A percentile compares a stretch with the other conserved stretches of the same genome.
phyloP scores from a whole-genome alignment of 345 rosid genomes.

The Gossypium raimondii region DNA sequence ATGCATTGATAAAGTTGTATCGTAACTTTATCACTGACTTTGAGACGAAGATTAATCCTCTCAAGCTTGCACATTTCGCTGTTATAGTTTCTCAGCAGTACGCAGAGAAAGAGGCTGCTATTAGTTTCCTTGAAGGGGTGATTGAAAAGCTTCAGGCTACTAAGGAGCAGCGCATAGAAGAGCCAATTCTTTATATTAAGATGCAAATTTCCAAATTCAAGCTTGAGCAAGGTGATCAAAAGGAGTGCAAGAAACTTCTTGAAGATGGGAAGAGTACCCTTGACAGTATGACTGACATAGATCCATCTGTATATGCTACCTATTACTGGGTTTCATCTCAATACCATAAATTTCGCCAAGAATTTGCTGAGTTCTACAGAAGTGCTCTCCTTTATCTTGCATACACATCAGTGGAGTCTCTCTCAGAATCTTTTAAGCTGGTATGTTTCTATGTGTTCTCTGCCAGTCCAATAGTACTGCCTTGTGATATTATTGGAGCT shows the following conservation, averaged over 20 bases:
- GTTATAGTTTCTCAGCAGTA: constrained; percentile 88
- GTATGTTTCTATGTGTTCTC: constrained; percentile 30
- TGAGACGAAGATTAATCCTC: constrained; percentile 96
- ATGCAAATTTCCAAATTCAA: constrained; percentile 82
- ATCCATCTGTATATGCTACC: constrained; percentile 89
- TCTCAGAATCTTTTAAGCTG: constrained; percentile 94
- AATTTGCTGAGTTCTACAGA: constrained; percentile 88
- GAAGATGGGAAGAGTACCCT: constrained; percentile 85
- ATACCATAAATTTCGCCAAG: constrained; percentile 72
- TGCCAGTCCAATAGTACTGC: background rate
- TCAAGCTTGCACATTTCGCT: constrained; percentile 96
- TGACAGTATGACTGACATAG: constrained; percentile 96
- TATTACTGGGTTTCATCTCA: constrained; percentile 95
- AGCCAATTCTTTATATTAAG: constrained; percentile 83
- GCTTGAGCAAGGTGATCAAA: constrained; percentile 86
- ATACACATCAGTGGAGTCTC: constrained; percentile 85
- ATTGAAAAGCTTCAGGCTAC: constrained; percentile 79
- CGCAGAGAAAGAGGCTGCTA: constrained; percentile 92
- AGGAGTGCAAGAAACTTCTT: constrained; percentile 83
- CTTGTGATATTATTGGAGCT: background rate
- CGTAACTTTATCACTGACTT: constrained; percentile 92
- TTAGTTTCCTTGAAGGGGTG: constrained; percentile 74
- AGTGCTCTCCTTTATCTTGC: constrained; percentile 95
- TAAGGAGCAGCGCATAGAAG: constrained; percentile 71
- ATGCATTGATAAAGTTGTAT: constrained; percentile 82